Base-by-base conservation (phyloP, 2,329 filamentous ascomycete genomes). In the Hyphodiscus sp. region DNA sequence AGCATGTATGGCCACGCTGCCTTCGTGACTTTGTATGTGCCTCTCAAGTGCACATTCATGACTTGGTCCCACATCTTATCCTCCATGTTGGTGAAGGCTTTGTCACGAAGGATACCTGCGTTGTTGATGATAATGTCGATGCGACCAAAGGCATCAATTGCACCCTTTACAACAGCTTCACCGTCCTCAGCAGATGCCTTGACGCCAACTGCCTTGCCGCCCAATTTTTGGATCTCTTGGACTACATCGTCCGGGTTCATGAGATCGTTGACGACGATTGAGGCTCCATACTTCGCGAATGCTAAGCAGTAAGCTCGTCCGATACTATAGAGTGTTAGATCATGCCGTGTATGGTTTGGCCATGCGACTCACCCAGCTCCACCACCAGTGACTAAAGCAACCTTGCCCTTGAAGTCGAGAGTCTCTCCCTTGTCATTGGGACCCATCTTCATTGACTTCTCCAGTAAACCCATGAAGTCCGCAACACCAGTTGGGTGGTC, bases 71-170 rank as follows among this genome's bases (percentile, higher is more conserved):
- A 99, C 67, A 91, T 81, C 67, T 83, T 86, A 69, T 99, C 94
- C 56, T 91, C 89, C 92, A 99, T 96, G 78, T 97, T 97, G 72
- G 80, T 80, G 72, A 99, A 99, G 42, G 94, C 91, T 83, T 96
- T 97, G 78, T 99, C 94, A 47, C 94, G 86, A 51, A 99, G 83
- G 64, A 99, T 99, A 67, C 94, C 94, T 50, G 94, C 94, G 68
- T 99, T 99, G 83, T 99, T 99, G 77, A 99, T 81, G 60, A 99
- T 73, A 59, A 99, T 91, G 69, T 99, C 94, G 65, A 99, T 81
- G 65, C 94, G 89, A 65, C 94, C 94, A 70, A 88, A 97, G 42
- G 87, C 85, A 68, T 97, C 92, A 66, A 99, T 95, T 52, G 92
- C 92, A 54, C 82, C 85, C 80, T 96, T 95, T 65, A 99, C 85